Conservation (phyloP, 2,329 filamentous ascomycete species). For the Whalleya microplaca region DNA sequence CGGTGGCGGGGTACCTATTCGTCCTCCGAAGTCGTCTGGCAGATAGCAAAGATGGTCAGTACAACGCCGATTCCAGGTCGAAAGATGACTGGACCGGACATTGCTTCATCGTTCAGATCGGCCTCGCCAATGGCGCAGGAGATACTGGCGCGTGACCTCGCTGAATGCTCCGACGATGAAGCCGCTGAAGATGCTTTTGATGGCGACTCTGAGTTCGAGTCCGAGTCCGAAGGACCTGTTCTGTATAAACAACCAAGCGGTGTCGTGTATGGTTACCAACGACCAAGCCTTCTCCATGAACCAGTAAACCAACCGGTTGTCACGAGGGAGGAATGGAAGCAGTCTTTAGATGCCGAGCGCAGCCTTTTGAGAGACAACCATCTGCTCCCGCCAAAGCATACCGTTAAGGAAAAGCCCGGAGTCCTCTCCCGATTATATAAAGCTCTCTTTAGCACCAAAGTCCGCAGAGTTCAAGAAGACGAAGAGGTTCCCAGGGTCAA, state of each 20-base stretch:
- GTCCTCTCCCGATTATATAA: conserved; percentile 46
- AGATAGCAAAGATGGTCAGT: conserved; percentile 24
- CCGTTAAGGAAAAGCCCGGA: conserved; percentile 38
- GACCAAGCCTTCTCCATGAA: conserved; percentile 69
- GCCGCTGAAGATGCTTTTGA: conserved; percentile 36
- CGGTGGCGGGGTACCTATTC: background rate
- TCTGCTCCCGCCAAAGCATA: conserved; percentile 64
- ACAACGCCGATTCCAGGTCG: conserved; percentile 31
- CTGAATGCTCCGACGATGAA: conserved; percentile 64
- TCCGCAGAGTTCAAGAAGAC: conserved; percentile 44
- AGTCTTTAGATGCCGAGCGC: conserved; percentile 60
- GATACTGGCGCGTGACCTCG: conserved; percentile 68
- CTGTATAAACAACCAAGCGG: conserved; percentile 78
- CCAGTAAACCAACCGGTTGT: conserved; percentile 50
- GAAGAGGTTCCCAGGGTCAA: conserved; percentile 40
- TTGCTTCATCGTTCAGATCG: conserved; percentile 57
- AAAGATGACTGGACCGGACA: conserved; percentile 25
- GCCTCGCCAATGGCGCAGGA: conserved; percentile 69
- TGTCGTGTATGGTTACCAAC: conserved; percentile 71
- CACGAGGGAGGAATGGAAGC: conserved; percentile 58
- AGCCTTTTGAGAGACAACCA: conserved; percentile 69
- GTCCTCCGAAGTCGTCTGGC: background rate
- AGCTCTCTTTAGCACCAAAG: conserved; percentile 60
- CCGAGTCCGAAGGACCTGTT: conserved; percentile 47
- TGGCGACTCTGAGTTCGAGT: conserved; percentile 36